Percentiles rank a stretch among this genome's conserved stretches.
Conservation (phyloP, 140 eudicot genomes). For the Artemisia princeps region DNA sequence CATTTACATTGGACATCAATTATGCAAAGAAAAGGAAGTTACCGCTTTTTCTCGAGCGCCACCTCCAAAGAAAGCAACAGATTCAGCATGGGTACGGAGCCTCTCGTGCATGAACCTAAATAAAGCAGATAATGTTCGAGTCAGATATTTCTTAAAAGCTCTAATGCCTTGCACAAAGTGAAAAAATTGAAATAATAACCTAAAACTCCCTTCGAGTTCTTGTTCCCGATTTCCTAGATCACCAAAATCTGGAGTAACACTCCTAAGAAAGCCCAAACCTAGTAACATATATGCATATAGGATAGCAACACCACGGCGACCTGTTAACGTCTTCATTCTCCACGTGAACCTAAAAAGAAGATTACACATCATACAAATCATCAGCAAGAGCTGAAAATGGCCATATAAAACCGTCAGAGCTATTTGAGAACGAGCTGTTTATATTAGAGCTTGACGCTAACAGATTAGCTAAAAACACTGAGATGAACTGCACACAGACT, state of each 20-base stretch:
- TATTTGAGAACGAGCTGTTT: constrained; percentile 5
- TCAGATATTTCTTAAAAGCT: constrained; percentile 20
- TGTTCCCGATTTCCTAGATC: constrained; percentile 80
- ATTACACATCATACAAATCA: constrained; percentile 3
- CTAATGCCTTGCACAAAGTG: neutral
- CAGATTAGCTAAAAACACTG: neutral
- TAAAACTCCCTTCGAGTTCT: constrained; percentile 88
- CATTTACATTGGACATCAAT: neutral
- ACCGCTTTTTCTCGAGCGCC: constrained; percentile 97
- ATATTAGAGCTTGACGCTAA: neutral
- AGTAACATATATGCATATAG: constrained; percentile 84
- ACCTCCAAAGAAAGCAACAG: constrained; percentile 98
- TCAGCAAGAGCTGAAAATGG: constrained; percentile 1
- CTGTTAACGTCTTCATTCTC: constrained; percentile 95
- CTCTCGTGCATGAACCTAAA: constrained; percentile 95
- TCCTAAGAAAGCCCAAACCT: constrained; percentile 85
- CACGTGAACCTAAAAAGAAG: constrained; percentile 76
- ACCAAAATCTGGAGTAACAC: constrained; percentile 89
- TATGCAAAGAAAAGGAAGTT: constrained; percentile 11
- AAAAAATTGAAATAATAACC: constrained; percentile 36
- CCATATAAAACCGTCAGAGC: neutral
- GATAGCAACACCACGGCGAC: constrained; percentile 81
- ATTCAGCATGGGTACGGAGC: constrained; percentile 94
- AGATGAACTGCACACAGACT: constrained; percentile 27
- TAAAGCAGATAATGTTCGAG: constrained; percentile 4